Conservation (phyloP, 768 basidiomycete genomes). For the Kwoniella bestiolae region DNA sequence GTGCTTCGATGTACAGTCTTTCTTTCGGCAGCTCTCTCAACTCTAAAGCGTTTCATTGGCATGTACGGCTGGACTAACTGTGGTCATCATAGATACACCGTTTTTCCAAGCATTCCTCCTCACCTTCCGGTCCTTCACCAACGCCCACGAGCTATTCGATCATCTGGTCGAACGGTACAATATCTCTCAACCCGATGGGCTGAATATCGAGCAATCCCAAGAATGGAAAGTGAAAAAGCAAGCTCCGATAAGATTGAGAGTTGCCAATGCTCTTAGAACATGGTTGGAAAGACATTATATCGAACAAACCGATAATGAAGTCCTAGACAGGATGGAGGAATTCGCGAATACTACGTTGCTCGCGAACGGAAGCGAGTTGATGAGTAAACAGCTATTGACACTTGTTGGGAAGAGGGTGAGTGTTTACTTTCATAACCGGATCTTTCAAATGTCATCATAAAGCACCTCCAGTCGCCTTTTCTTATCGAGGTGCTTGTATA, state of each 20-base stretch:
- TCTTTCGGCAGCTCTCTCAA: neutral
- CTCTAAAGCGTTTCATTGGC: neutral
- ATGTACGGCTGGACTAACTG: neutral
- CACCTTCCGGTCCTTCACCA: conserved; percentile 94
- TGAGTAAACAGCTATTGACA: conserved; percentile 71
- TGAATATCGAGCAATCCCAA: conserved; percentile 67
- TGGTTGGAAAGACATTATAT: conserved; percentile 79
- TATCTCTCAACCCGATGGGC: conserved; percentile 71
- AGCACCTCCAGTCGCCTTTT: neutral
- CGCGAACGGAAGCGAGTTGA: conserved; percentile 62
- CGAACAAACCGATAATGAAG: conserved; percentile 81
- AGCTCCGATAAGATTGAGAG: conserved; percentile 80
- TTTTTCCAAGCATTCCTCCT: conserved; percentile 90
- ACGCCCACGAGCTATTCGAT: conserved; percentile 78
- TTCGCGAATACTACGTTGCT: conserved; percentile 66
- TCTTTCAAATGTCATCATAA: neutral
- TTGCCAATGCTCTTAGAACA: conserved; percentile 85
- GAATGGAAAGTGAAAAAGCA: conserved; percentile 88
- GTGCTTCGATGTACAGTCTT: too few species aligned
- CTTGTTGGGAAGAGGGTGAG: conserved; percentile 80
- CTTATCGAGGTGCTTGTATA: neutral
- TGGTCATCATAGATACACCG: conserved; percentile 75
- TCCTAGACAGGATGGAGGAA: conserved; percentile 78
- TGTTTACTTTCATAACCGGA: conserved; percentile 25
- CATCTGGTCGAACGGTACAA: conserved; percentile 78